Conservation (phyloP, 257 asterid species). For the Nicotiana sylvestris region DNA sequence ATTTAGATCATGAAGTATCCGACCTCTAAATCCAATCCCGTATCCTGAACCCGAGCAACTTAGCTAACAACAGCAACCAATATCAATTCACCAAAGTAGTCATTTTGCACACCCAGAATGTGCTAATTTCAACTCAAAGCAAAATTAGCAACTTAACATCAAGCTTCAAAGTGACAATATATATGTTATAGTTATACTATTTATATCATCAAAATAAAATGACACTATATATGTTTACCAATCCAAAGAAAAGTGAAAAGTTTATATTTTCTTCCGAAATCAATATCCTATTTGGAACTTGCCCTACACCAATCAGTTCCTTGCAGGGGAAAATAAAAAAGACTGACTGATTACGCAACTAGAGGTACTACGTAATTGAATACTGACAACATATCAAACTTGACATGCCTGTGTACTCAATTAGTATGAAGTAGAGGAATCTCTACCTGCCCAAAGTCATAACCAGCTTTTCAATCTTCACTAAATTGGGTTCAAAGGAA, state of each 20-base stretch:
- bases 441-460: too few species aligned
- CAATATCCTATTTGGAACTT: constrained; percentile 2
- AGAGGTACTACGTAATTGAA: not conserved
- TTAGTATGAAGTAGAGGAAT: too few species aligned
- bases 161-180: not conserved
- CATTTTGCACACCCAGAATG: not conserved
- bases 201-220: constrained; percentile 2
- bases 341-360: not conserved
- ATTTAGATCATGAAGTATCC: too few species aligned
- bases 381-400: not conserved
- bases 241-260: not conserved
- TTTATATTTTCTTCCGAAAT: not conserved
- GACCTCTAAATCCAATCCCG: too few species aligned
- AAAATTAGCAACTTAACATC: not conserved
- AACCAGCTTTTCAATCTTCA: too few species aligned
- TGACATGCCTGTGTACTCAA: not conserved
- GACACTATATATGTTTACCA: not conserved
- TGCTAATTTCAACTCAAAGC: not conserved
- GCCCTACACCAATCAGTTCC: not conserved
- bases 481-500: too few species aligned
- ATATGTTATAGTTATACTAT: not conserved
- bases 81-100: not conserved
- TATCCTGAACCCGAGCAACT: too few species aligned
- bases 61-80: too few species aligned
- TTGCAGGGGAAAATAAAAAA: not conserved